Base-by-base conservation (phyloP, 768 basidiomycete species). In the Kwoniella bestiolae region DNA sequence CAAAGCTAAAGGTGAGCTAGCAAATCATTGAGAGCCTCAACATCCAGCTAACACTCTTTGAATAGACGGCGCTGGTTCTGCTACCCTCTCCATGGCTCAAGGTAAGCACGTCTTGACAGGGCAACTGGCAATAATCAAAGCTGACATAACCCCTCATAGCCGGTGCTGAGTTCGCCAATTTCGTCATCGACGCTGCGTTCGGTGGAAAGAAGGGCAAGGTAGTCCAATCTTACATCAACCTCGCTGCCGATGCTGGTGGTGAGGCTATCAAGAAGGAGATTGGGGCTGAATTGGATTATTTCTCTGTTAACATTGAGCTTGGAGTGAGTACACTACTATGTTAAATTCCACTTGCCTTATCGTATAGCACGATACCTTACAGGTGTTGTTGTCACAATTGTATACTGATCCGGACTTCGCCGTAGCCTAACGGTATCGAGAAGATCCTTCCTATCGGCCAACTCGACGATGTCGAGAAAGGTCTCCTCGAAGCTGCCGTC, bases 251-350 rank as follows among this genome's bases (percentile, higher is more conserved):
- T 80, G 88, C 86, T 58, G 86, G 87, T 28, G 81, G 86, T 38
- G 85, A 86, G n/a, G 87, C 84, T n/a, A 83, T 97, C 74, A 86
- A 85, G 80, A 86, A 86, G 82, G 91, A 92, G 80, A 86, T 97
- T 63, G 91, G 89, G 81, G 84, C 94, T 83, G 95, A 94, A 75
- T 86, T 97, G 73, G 87, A 90, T 80, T 98, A 90, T 85, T 99
- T 98, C 88, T 92, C 94, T 16, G 90, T 90, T 69, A 90, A 88
- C 75, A 91, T 98, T 73, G 91, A 94, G 83, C 91, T 98, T 71
- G 92, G 94, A 73, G 91, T 95, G 86, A 59, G 84, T 84, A 1
- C n/a, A 47, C 11, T 16, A 29, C n/a, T n/a, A n/a, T n/a, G n/a
- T n/a, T n/a, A n/a, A n/a, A n/a, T n/a, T n/a, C n/a, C n/a, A n/a